Evolutionary conservation across 129 eudicot species (phyloP).

Genomic region (Pseudognaphalium luteoalbum): DNA sequence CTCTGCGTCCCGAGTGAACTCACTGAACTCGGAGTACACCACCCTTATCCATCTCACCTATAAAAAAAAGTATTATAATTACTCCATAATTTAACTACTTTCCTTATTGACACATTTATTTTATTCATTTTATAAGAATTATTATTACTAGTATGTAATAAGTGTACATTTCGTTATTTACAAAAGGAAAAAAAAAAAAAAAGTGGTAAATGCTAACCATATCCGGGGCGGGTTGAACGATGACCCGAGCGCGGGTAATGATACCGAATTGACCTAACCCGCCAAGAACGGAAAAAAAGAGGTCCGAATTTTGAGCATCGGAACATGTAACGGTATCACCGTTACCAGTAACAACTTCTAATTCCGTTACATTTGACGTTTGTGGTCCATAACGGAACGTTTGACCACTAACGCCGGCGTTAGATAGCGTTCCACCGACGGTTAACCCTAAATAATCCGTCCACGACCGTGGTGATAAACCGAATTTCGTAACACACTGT

Average conservation of each 20-base stretch:
- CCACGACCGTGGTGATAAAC: slow-evolving; percentile 82
- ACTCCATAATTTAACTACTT: neutral
- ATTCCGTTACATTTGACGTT: slow-evolving; percentile 75
- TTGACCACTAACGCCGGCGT: slow-evolving; percentile 97
- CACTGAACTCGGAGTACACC: slow-evolving; percentile 70
- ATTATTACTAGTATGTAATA: too few relatives aligned
- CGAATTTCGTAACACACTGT: slow-evolving; percentile 53
- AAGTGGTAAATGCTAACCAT: slow-evolving; percentile 48
- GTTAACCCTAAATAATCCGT: slow-evolving; percentile 86
- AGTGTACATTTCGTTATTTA: neutral
- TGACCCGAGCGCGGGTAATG: slow-evolving; percentile 71
- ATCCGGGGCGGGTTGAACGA: slow-evolving; percentile 77
- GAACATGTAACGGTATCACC: slow-evolving; percentile 69
- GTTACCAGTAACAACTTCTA: slow-evolving; percentile 80
- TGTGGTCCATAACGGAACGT: slow-evolving; percentile 84
- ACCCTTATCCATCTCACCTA: slow-evolving; percentile 98
- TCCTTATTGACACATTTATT: neutral
- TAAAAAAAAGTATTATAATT: neutral
- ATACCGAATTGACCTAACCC: slow-evolving; percentile 95
- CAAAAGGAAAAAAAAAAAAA: neutral
- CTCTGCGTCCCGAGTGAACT: slow-evolving; percentile 88
- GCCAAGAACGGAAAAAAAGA: slow-evolving; percentile 76
- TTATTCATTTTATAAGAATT: too few relatives aligned
- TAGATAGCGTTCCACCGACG: slow-evolving; percentile 87
- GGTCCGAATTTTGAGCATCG: slow-evolving; percentile 43